Base-by-base conservation (phyloP, 1,139 yeast genomes). In the Candida sp. region DNA sequence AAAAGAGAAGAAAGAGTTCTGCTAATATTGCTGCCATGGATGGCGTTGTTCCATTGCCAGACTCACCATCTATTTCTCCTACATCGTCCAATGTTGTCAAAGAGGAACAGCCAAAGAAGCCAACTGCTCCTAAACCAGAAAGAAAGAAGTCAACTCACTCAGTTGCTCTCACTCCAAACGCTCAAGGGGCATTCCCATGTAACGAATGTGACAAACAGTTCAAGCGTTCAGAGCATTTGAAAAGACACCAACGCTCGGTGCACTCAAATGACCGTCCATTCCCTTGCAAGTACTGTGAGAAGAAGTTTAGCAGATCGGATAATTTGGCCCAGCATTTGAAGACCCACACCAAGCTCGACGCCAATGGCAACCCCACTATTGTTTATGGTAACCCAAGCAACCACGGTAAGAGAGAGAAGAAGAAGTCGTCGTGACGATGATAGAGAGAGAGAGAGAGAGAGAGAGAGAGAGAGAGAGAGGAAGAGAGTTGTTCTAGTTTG, bases 321-420 rank as follows among this genome's bases (percentile, higher is more conserved):
- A 78, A 78, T 57, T 70, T 78, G 62, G 80, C 81, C 9, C 82
- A 77, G 58, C 83, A 78, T 62, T 68, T 77, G 59, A 77, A 78
- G 61, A 78, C 82, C 7, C 83, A 78, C 57, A 76, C 72, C 58
- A 73, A 73, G 44, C 45, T 69, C 46, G 71, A 73, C 55, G 57
- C 69, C 9, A 66, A 69, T 49, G 80, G 80, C 12, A 64, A 72
- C 23, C 70, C 75, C 4, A 65, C 69, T 44, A 68, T 74, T 25
- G 67, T 75, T 47, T 72, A 73, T 54, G 78, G 78, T 3, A 73
- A 71, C 54, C 73, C 77, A 4, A 68, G 63, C 49, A 58, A 63
- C 37, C 73, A 66, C 53, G 65, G 65, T 43, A 54, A 71, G 60
- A 49, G 39, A 39, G 52, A 56, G n/a, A 54, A 62, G 57, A 62